Evolutionary conservation across 768 basidiomycete genomes (phyloP).

Genomic region (Russula sp.): DNA sequence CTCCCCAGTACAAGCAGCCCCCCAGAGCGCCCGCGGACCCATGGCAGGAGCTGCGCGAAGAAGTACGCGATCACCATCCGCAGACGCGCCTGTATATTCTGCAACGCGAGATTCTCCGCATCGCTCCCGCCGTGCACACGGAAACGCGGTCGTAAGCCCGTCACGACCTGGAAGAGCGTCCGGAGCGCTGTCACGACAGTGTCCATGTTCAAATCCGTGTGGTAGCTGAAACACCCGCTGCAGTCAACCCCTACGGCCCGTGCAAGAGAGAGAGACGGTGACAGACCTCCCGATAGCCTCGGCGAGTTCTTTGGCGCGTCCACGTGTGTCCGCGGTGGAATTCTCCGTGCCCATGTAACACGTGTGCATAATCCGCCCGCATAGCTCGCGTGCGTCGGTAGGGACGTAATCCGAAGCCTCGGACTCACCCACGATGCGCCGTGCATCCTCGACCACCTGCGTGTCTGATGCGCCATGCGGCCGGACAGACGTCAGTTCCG

Average conservation of each 20-base stretch:
- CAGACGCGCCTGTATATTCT: slow-evolving; percentile 95
- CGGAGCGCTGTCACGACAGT: slow-evolving; percentile 77
- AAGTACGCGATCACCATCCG: slow-evolving; percentile 94
- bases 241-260: no score
- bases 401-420: slow-evolving; percentile 80
- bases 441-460: slow-evolving; percentile 86
- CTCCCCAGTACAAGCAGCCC: slow-evolving; percentile 94
- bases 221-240: slow-evolving; percentile 55
- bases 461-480: slow-evolving; percentile 38
- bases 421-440: slow-evolving; percentile 81
- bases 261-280: slow-evolving; percentile 14
- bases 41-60: slow-evolving; percentile 92
- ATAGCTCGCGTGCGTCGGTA: slow-evolving; percentile 82
- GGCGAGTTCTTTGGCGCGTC: slow-evolving; percentile 80
- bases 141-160: slow-evolving; percentile 66
- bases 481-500: not conserved
- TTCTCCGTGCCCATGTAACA: slow-evolving; percentile 99
- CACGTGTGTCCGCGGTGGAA: slow-evolving; percentile 80
- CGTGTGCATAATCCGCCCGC: slow-evolving; percentile 85
- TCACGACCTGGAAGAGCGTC: slow-evolving; percentile 78
- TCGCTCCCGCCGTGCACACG: slow-evolving; percentile 78
- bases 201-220: slow-evolving; percentile 96
- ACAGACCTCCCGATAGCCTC: slow-evolving; percentile 90
- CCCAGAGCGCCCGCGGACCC: slow-evolving; percentile 78
- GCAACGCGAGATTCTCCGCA: slow-evolving; percentile 92